These are phyloP conservation scores for Phytopythium boreale DNA, from an alignment of 352 stramenopile species.

Conservation along the genomic window DNA sequence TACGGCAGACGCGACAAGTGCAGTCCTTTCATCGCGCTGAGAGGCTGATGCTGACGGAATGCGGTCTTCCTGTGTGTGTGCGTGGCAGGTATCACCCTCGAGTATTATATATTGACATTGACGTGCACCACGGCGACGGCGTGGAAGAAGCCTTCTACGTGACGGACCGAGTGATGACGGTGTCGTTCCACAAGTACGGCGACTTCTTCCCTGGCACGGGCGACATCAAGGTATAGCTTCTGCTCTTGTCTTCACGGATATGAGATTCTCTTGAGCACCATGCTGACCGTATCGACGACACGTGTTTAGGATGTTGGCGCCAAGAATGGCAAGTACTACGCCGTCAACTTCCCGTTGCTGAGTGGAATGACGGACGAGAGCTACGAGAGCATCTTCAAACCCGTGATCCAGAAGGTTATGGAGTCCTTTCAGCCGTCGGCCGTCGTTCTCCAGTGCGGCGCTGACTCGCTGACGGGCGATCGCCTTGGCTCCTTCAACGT, in stretches of 20 bases:
- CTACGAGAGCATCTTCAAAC: slow-evolving; percentile 97
- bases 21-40: not conserved
- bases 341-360: slow-evolving; percentile 96
- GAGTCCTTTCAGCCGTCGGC: slow-evolving; percentile 88
- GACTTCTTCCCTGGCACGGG: slow-evolving; percentile 99
- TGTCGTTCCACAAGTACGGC: slow-evolving; percentile 99
- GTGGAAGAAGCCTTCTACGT: slow-evolving; percentile 97
- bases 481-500: slow-evolving; percentile 98
- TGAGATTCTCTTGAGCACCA: not conserved
- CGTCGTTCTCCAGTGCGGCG: slow-evolving; percentile 97
- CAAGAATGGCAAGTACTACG: slow-evolving; percentile 94
- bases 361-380: slow-evolving; percentile 95
- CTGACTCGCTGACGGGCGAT: slow-evolving; percentile 97
- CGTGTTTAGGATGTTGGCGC: slow-evolving; percentile 89
- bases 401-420: slow-evolving; percentile 93
- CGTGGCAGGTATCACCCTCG: slow-evolving; percentile 76
- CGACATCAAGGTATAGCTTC: slow-evolving; percentile 60
- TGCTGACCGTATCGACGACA: not conserved
- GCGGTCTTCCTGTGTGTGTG: not conserved
- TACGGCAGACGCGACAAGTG: slow-evolving; percentile 23
- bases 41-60: not conserved
- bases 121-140: slow-evolving; percentile 98
- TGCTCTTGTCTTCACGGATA: not conserved
- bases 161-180: slow-evolving; percentile 98
- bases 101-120: slow-evolving; percentile 99